A percentile compares a stretch with the other conserved stretches of the same genome.
These are phyloP conservation scores for Hyphopichia pseudoburtonii DNA, from an alignment of 1,139 yeast genomes.

Conservation along the genomic window DNA sequence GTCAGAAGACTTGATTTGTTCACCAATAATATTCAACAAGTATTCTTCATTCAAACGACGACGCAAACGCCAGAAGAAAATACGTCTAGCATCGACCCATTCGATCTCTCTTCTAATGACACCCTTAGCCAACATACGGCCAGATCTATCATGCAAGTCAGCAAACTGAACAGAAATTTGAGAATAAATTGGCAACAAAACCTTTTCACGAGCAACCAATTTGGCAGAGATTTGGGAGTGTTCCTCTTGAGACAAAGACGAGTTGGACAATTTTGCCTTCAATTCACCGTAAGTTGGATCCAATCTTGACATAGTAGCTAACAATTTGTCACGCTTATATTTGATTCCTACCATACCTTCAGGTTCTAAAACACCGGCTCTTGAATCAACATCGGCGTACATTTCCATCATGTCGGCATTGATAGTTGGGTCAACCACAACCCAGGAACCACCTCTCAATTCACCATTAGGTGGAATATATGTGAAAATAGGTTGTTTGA, in stretches of 20 bases:
- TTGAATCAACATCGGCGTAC: constrained; percentile 96
- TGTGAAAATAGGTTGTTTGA: constrained; percentile 93
- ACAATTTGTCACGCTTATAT: constrained; percentile 88
- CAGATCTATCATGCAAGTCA: constrained; percentile 95
- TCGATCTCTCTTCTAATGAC: constrained; percentile 80
- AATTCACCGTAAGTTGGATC: constrained; percentile 74
- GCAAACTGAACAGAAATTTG: constrained; percentile 96
- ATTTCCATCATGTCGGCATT: constrained; percentile 97
- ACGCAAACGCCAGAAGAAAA: constrained; percentile 98
- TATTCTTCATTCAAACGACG: constrained; percentile 94
- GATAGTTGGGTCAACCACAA: constrained; percentile 97
- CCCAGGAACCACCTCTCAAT: constrained; percentile 99
- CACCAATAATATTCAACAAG: constrained; percentile 71
- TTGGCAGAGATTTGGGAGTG: constrained; percentile 63
- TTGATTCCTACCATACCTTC: constrained; percentile 99
- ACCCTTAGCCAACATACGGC: constrained; percentile 96
- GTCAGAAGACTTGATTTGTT: constrained; percentile 58
- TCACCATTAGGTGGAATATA: constrained; percentile 98
- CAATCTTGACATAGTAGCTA: constrained; percentile 86
- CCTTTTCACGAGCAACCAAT: constrained; percentile 75
- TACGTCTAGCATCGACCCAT: constrained; percentile 88
- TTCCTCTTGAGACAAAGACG: constrained; percentile 60
- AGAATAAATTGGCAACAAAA: constrained; percentile 80
- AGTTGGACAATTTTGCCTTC: constrained; percentile 55
- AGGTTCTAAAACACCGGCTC: constrained; percentile 98